Base-by-base conservation (phyloP, 805 yeast species). In the Zygosaccharomyces rouxii region DNA sequence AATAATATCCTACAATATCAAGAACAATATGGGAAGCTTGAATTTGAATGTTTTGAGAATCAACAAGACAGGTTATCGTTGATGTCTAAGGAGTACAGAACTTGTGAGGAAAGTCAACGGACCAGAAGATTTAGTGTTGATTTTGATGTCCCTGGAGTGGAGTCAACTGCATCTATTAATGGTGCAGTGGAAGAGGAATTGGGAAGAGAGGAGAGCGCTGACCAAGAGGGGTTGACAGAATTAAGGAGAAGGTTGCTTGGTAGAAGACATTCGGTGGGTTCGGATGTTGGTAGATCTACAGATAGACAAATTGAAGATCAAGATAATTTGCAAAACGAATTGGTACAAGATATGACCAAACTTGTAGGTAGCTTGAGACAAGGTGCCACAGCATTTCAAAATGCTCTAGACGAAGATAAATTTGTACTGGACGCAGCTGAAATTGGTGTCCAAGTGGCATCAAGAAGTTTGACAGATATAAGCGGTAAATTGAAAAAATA, bases 371-470 rank as follows among this genome's bases (percentile, higher is more conserved):
- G 68, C 14, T 55, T 72, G 31, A 71, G 61, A 52, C 66, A 66
- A 23, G 74, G 73, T 38, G 74, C 76, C 0, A 58, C 65, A 33
- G 73, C 71, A 2, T 72, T 72, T 49, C 70, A 69, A 50, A 63
- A 60, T 39, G 73, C 71, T 18, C 50, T 72, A 35, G 64, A 67
- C 16, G 68, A 71, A 42, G 76, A 71, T 49, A 55, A 64, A 35
- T 69, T 66, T 38, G 67, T 70, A 1, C 38, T 72, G 9, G 63
- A 66, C 18, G 75, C 75, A 4, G 74, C 76, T 1, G 75, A 71
- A 48, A 62, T 68, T 11, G 76, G 76, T 7, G 52, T 72, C 4
- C 70, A 69, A 35, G 67, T 65, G 1, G 71, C 76, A 2, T 64
- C 72, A 3, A 60, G 51, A 28, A 69, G 71, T 48, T 44, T 72